Percentiles rank a stretch among this genome's conserved stretches.
Evolutionary conservation across 371 early-diverging fungal species (phyloP).

Genomic region (Apophysomyces elegans): DNA sequence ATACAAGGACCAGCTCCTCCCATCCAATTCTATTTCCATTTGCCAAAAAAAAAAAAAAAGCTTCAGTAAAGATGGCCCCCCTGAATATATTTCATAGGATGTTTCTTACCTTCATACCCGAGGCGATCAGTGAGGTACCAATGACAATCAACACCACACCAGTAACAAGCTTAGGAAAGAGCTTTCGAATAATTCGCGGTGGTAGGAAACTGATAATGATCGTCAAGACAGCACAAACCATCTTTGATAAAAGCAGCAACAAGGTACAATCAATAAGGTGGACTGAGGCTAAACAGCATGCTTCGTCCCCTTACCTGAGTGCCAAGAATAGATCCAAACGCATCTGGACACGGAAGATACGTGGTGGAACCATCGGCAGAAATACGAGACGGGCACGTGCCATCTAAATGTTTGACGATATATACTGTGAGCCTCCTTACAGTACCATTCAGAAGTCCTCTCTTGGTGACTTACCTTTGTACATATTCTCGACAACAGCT

Average conservation of each 20-base stretch:
- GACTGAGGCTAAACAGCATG: too few species aligned
- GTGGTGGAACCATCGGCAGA: conserved; percentile 42
- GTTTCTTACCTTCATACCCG: conserved; percentile 42
- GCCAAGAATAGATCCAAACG: conserved; percentile 62
- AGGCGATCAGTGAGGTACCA: conserved; percentile 49
- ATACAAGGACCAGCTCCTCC: conserved; percentile 56
- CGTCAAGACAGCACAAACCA: conserved; percentile 51
- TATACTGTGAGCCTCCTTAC: background rate
- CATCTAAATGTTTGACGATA: conserved; percentile 17
- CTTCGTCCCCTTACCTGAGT: conserved; percentile 30
- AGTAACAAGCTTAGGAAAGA: conserved; percentile 61
- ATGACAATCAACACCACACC: conserved; percentile 56
- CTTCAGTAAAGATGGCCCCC: too few species aligned
- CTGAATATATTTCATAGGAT: conserved; percentile 16
- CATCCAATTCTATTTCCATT: conserved; percentile 39
- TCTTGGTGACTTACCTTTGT: conserved; percentile 35
- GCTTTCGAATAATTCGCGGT: conserved; percentile 45
- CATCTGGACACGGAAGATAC: conserved; percentile 56
- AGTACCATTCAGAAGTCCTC: too few species aligned
- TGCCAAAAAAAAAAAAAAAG: too few species aligned
- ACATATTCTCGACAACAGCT: conserved; percentile 48
- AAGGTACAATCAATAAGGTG: too few species aligned
- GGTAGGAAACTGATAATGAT: conserved; percentile 56
- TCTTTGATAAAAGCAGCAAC: conserved; percentile 8
- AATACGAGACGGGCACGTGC: conserved; percentile 49